These are phyloP conservation scores for Rubus idaeus DNA, from an alignment of 306 rosid species.

Conservation along the genomic window DNA sequence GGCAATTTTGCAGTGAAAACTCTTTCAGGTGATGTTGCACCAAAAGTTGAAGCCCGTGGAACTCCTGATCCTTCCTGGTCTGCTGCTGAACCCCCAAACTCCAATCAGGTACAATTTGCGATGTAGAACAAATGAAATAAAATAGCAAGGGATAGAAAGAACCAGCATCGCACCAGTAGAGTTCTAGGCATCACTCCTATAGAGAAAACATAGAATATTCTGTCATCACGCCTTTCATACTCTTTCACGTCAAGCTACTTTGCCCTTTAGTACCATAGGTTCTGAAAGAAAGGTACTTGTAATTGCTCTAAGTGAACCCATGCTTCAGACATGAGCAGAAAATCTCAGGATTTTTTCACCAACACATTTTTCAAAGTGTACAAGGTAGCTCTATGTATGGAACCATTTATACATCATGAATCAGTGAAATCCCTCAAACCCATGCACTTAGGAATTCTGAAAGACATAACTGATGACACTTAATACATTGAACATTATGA, in stretches of 20 bases:
- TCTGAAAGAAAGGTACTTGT: background rate
- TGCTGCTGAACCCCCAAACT: conserved; percentile 44
- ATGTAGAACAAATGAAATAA: background rate
- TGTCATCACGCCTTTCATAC: background rate
- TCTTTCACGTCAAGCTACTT: no score
- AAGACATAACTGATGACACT: no score
- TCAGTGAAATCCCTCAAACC: no score
- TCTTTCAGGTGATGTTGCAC: conserved; percentile 36
- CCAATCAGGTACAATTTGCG: conserved; percentile 47
- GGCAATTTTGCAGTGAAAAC: conserved; percentile 36
- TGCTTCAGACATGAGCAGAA: background rate
- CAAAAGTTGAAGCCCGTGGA: conserved; percentile 28
- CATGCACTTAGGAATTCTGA: no score
- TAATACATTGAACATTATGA: no score
- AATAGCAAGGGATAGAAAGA: background rate
- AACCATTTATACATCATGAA: no score
- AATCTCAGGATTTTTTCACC: background rate
- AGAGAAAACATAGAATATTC: background rate
- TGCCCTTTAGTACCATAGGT: no score
- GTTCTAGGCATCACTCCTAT: background rate
- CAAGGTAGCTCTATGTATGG: no score
- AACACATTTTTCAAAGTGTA: no score
- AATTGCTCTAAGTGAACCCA: background rate
- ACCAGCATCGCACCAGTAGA: background rate
- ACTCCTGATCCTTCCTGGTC: conserved; percentile 41